Conservation (phyloP, 2,329 filamentous ascomycete species). For the Ceratocystis lukuohia region DNA sequence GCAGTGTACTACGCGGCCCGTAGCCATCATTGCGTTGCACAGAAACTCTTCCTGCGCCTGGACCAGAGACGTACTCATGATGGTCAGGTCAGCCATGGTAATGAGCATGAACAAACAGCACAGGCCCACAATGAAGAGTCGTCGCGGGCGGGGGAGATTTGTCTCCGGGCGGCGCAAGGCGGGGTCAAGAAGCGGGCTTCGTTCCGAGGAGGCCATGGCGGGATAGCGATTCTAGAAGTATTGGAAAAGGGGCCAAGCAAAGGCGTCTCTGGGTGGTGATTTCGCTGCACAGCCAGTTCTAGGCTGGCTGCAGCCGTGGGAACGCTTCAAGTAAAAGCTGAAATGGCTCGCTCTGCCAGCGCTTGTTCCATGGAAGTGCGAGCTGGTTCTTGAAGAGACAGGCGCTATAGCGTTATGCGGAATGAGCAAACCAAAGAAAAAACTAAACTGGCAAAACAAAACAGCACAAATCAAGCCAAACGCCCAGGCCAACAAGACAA, state of each 20-base stretch:
- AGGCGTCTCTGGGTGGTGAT: neutral
- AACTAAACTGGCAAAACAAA: neutral
- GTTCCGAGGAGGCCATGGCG: neutral
- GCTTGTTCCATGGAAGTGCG: neutral
- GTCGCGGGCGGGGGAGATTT: neutral
- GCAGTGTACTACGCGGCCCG: slow-evolving; percentile 15
- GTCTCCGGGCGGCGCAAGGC: neutral
- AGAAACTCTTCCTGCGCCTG: slow-evolving; percentile 19
- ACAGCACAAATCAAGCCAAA: neutral
- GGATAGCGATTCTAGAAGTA: neutral
- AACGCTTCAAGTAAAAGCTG: neutral
- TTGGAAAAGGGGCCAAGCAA: neutral
- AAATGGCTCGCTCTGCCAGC: neutral
- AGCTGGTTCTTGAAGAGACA: neutral
- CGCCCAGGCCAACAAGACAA: neutral
- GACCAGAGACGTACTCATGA: slow-evolving; percentile 19
- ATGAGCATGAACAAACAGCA: slow-evolving; percentile 19
- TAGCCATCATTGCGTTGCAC: neutral
- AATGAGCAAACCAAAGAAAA: neutral
- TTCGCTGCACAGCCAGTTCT: neutral
- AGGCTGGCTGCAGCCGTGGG: neutral
- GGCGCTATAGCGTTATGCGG: neutral
- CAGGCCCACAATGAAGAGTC: slow-evolving; percentile 4
- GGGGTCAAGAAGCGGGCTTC: neutral
- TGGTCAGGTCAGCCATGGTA: slow-evolving; percentile 13